phyloP scores from a whole-genome alignment of 768 basidiomycete genomes.

The Paxillus ammoniavirescens region DNA sequence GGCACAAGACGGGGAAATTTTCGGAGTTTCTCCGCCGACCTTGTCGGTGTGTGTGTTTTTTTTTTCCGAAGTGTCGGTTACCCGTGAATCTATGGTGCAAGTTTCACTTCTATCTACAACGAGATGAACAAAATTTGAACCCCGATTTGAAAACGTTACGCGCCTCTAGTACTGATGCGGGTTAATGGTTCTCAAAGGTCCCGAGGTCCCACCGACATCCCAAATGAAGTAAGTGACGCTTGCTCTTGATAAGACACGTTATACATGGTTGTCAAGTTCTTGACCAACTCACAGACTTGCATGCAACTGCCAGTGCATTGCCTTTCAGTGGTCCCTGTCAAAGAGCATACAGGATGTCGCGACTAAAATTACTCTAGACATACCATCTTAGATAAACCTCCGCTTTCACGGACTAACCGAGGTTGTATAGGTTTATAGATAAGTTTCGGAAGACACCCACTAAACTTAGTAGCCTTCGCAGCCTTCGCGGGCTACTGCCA shows the following conservation, averaged over 20 bases:
- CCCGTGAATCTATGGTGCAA: not conserved
- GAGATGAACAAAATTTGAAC: too few relatives aligned
- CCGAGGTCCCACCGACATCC: too few relatives aligned
- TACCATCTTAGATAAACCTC: not conserved
- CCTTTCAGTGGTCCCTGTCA: not conserved
- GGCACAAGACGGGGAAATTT: not conserved
- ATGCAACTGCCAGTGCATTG: not conserved
- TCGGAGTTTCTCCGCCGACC: slow-evolving; percentile 6
- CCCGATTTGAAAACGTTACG: too few relatives aligned
- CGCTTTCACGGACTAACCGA: too few relatives aligned
- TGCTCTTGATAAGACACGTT: too few relatives aligned
- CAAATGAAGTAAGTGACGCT: too few relatives aligned
- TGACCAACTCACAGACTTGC: not conserved
- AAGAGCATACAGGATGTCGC: not conserved
- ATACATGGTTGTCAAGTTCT: not conserved
- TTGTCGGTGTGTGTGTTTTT: not conserved
- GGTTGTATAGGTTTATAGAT: too few relatives aligned
- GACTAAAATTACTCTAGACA: not conserved
- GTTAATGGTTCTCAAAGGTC: too few relatives aligned
- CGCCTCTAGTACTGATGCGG: too few relatives aligned
- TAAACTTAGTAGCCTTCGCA: too few relatives aligned
- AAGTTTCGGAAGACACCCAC: not conserved
- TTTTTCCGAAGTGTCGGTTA: not conserved
- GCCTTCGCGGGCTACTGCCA: too few relatives aligned
- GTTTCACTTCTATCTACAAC: too few relatives aligned